Conservation (phyloP, 208 protist species). For the Trypanosoma congolense region DNA sequence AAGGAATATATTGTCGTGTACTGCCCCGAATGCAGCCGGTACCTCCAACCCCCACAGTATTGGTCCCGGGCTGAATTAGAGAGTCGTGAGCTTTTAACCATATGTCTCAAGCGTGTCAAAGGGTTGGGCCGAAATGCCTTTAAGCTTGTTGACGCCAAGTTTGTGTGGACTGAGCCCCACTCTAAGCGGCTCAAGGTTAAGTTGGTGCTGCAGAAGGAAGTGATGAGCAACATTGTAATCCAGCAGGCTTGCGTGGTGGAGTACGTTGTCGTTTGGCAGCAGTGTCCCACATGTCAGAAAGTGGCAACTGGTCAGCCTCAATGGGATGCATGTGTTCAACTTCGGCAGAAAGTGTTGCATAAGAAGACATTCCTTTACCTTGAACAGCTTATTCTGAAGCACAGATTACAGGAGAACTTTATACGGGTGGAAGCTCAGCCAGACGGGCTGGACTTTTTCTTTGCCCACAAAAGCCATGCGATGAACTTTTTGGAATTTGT, state of each 20-base stretch:
- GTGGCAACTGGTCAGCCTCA: constrained; percentile 95
- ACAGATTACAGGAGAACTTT: constrained; percentile 93
- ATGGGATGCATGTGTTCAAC: constrained; percentile 97
- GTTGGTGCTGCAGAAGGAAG: constrained; percentile 98
- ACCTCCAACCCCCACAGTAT: constrained; percentile 96
- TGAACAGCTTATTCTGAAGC: constrained; percentile 99
- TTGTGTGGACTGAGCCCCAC: constrained; percentile 99
- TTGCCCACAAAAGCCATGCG: constrained; percentile 93
- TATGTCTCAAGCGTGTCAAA: constrained; percentile 97
- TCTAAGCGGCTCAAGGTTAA: constrained; percentile 98
- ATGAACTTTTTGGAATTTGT: constrained; percentile 97
- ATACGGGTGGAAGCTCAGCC: constrained; percentile 93
- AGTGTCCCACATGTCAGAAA: constrained; percentile 96
- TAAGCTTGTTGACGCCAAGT: constrained; percentile 97
- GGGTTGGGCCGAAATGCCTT: constrained; percentile 89
- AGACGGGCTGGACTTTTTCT: constrained; percentile 99
- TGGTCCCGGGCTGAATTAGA: constrained; percentile 96
- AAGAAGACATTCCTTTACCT: constrained; percentile 98
- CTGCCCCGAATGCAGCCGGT: constrained; percentile 93
- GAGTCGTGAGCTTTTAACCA: constrained; percentile 96
- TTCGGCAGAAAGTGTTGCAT: constrained; percentile 98
- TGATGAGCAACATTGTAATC: constrained; percentile 93
- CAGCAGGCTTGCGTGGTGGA: constrained; percentile 97
- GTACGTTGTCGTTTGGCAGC: constrained; percentile 95
- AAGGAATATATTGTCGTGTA: constrained; percentile 94